Base-by-base conservation (phyloP, 1,284 basidiomycete genomes). In the Trametes polyzona region DNA sequence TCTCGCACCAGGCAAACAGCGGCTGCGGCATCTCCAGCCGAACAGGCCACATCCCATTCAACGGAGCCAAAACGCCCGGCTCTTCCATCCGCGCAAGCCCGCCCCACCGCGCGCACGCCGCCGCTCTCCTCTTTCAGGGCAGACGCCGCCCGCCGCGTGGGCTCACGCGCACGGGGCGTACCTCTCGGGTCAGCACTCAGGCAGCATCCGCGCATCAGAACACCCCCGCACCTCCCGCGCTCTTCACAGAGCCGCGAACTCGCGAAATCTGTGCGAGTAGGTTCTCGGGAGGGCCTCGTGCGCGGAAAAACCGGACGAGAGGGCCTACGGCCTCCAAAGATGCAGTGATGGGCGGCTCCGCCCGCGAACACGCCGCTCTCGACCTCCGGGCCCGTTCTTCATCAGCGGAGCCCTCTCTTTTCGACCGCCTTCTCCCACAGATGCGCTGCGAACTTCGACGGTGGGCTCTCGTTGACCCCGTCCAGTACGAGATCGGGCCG, bases 1-100 rank as follows among this genome's bases (percentile, higher is more conserved):
- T 32, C 21, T 47, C 43, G 16, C 24, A 21, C 23, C 49, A 23
- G 19, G 12, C 30, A 44, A 44, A 7, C 36, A 41, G 42, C 42
- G 51, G 41, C 41, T 30, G 17, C 23, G 11, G 40, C 21, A 26
- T 10, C 12, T 29, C 40, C n/a, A 21, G 42, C 9, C 27, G 16
- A 21, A n/a, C 36, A 17, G 24, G 21, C 23, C 11, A 16, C 4
- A 39, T 27, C 17, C 33, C 17, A 29, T 26, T 19, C 33, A 12
- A 35, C 33, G 51, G 51, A 52, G 27, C 23, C 51, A 52, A 44
- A 37, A 44, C 4, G 21, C 17, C 42, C 51, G 51, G 51, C 4
- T 29, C 24, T 46, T 29, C 42, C 33, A 43, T 52, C 26, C n/a
- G 21, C 23, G 37, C 21, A 19, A 26, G 29, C 44, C 43, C 32